Evolutionary conservation across 73 alveolate species (phyloP).

Genomic region (Paramecium octaurelia): DNA sequence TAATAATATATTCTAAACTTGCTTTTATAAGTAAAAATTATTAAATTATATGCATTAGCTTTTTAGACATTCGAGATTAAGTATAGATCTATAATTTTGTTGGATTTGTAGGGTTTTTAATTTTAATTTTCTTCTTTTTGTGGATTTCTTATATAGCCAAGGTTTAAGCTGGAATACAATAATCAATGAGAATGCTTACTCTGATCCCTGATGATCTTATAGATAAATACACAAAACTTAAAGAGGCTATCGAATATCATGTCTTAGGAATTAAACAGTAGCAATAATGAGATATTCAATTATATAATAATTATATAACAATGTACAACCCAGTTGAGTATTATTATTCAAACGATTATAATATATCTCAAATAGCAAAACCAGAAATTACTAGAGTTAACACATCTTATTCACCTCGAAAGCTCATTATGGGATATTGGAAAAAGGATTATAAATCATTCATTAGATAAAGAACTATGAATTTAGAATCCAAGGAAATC

Average conservation of each 20-base stretch:
- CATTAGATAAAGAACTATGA: background rate
- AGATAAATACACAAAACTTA: background rate
- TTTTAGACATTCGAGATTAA: background rate
- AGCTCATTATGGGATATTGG: background rate
- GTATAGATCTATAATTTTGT: conserved; percentile 15
- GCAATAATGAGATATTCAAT: background rate
- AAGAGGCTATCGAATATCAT: background rate
- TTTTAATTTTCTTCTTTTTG: background rate
- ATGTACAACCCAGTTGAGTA: background rate
- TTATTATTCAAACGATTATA: background rate
- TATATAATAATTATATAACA: background rate
- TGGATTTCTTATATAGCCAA: conserved; percentile 6
- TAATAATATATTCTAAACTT: background rate
- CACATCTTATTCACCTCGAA: background rate
- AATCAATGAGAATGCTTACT: conserved; percentile 20
- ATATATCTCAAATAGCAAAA: background rate
- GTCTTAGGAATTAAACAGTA: background rate
- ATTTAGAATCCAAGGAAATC: background rate
- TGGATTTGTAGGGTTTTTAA: conserved; percentile 5
- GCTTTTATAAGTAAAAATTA: background rate
- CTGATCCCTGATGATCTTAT: conserved; percentile 4
- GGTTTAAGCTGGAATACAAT: background rate
- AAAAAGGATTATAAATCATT: conserved; percentile 7
- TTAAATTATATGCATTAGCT: background rate
- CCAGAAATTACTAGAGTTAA: background rate